Conservation (phyloP, 2,329 filamentous ascomycete species). For the Ambrosiella xylebori region DNA sequence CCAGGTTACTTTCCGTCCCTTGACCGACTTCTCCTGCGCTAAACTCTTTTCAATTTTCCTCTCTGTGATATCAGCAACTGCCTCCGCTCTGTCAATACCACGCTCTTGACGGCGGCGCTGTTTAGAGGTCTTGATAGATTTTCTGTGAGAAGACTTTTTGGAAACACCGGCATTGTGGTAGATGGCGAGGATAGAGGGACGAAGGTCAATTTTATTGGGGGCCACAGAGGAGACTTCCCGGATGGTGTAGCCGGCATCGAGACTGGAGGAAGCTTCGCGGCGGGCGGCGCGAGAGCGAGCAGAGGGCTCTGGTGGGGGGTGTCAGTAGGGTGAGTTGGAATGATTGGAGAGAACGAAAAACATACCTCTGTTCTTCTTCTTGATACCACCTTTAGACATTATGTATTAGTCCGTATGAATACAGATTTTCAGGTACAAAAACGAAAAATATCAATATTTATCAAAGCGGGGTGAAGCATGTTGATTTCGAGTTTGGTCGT, state of each 20-base stretch:
- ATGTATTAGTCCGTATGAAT: neutral
- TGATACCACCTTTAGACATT: slow-evolving; percentile 13
- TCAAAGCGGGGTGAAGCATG: too few relatives aligned
- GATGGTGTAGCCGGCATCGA: slow-evolving; percentile 8
- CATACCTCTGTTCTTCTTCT: slow-evolving; percentile 12
- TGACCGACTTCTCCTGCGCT: slow-evolving; percentile 28
- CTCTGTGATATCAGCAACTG: slow-evolving; percentile 40
- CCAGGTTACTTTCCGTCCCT: slow-evolving; percentile 36
- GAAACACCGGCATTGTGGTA: slow-evolving; percentile 49
- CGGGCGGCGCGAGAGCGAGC: slow-evolving; percentile 10
- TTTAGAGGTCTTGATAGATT: slow-evolving; percentile 35
- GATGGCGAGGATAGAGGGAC: slow-evolving; percentile 51
- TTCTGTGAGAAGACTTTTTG: slow-evolving; percentile 40
- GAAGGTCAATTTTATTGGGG: slow-evolving; percentile 18
- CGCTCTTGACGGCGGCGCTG: slow-evolving; percentile 39
- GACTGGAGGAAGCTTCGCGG: slow-evolving; percentile 11
- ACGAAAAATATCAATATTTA: too few relatives aligned
- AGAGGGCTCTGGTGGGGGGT: slow-evolving; percentile 7
- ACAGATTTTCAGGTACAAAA: neutral
- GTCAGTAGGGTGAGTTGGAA: neutral
- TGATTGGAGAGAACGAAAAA: too few relatives aligned
- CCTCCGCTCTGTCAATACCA: slow-evolving; percentile 40
- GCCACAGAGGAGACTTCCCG: slow-evolving; percentile 10
- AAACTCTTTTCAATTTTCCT: slow-evolving; percentile 39
- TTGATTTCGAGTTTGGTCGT: too few relatives aligned